These are phyloP conservation scores for Curvularia lunata DNA, from an alignment of 2,329 filamentous ascomycete species.

Conservation along the genomic window DNA sequence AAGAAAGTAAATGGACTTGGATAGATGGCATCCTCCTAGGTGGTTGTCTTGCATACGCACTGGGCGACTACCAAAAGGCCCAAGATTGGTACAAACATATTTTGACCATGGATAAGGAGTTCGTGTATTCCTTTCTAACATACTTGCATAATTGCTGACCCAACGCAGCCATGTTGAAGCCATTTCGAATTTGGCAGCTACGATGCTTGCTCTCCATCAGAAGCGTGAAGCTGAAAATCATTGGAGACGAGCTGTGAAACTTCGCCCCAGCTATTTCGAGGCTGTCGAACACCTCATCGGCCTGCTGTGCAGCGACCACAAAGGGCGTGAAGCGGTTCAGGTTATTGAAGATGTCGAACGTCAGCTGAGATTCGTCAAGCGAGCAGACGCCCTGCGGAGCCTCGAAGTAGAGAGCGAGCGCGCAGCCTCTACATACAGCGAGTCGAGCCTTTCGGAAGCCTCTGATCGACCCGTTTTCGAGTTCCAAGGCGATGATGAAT, in stretches of 20 bases:
- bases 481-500: slow-evolving; percentile 53
- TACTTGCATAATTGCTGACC: slow-evolving; percentile 14
- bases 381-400: slow-evolving; percentile 55
- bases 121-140: slow-evolving; percentile 28
- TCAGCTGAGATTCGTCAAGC: slow-evolving; percentile 63
- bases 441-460: slow-evolving; percentile 60
- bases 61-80: slow-evolving; percentile 82
- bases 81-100: slow-evolving; percentile 76
- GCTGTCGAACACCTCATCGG: slow-evolving; percentile 94
- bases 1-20: slow-evolving; percentile 65
- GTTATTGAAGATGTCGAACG: slow-evolving; percentile 86
- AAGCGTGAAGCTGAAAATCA: slow-evolving; percentile 83
- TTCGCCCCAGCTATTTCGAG: slow-evolving; percentile 88
- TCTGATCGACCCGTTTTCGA: slow-evolving; percentile 66
- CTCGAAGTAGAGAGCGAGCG: slow-evolving; percentile 65
- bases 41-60: slow-evolving; percentile 88
- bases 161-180: slow-evolving; percentile 80
- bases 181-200: slow-evolving; percentile 89
- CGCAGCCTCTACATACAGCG: slow-evolving; percentile 64
- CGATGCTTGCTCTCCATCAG: slow-evolving; percentile 80
- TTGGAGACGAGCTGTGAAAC: slow-evolving; percentile 83
- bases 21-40: slow-evolving; percentile 89
- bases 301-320: slow-evolving; percentile 79
- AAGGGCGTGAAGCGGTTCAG: slow-evolving; percentile 82
- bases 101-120: slow-evolving; percentile 63